Conservation (phyloP, 2,329 filamentous ascomycete genomes). For the Exophiala aquamarina region DNA sequence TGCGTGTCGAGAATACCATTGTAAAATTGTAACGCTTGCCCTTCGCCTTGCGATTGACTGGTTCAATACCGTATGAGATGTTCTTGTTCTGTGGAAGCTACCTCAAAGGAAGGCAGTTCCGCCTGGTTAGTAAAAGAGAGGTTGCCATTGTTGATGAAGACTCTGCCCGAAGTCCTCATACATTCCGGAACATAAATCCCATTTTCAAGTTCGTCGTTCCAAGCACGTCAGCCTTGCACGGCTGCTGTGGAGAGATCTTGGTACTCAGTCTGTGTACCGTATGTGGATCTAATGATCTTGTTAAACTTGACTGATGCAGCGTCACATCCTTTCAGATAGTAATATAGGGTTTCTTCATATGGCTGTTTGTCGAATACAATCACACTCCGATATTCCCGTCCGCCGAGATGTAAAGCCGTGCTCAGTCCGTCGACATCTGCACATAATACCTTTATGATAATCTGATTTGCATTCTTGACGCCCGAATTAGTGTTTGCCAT, state of each 20-base stretch:
- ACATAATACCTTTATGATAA: conserved; percentile 45
- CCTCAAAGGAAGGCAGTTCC: conserved; percentile 34
- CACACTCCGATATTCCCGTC: conserved; percentile 48
- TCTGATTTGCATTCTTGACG: no score
- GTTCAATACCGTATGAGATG: conserved; percentile 36
- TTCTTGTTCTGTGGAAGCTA: conserved; percentile 35
- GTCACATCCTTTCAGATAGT: conserved; percentile 43
- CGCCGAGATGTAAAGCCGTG: conserved; percentile 40
- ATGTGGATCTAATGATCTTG: conserved; percentile 39
- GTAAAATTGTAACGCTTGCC: conserved; percentile 29
- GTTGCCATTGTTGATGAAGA: conserved; percentile 43
- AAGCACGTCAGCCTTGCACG: conserved; percentile 43
- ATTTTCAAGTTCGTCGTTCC: conserved; percentile 44
- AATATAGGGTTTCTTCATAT: conserved; percentile 42
- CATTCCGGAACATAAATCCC: conserved; percentile 36
- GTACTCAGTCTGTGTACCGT: conserved; percentile 46
- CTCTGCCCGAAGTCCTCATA: conserved; percentile 36
- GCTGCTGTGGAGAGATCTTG: conserved; percentile 48
- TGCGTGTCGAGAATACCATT: conserved; percentile 46
- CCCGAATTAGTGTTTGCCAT: no score
- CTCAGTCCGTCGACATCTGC: conserved; percentile 54
- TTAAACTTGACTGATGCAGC: conserved; percentile 38
- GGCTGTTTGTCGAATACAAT: conserved; percentile 52
- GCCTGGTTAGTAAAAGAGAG: conserved; percentile 14
- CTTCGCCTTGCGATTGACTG: conserved; percentile 36